Percentiles rank a stretch among this genome's conserved stretches.
Conservation (phyloP, 1,139 yeast genomes). For the Kodamaea suecica region DNA sequence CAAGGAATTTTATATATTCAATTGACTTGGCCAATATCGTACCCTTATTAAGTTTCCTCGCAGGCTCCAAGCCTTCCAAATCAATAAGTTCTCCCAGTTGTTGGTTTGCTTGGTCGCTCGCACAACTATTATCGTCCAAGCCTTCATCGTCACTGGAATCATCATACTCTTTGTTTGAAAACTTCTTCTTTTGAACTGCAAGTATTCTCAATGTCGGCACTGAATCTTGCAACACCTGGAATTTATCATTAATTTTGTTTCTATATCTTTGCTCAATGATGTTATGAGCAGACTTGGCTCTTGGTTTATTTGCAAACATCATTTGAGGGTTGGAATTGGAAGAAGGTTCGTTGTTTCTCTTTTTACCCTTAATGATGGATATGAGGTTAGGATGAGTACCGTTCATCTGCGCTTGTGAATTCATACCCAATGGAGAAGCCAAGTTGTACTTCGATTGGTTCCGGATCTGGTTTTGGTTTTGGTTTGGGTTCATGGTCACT, state of each 20-base stretch:
- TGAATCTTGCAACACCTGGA: conserved; percentile 37
- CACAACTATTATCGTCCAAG: conserved; percentile 13
- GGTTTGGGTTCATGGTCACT: neutral
- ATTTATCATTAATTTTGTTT: conserved; percentile 45
- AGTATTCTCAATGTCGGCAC: conserved; percentile 42
- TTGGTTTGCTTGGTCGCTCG: conserved; percentile 9
- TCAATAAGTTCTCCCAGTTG: conserved; percentile 19
- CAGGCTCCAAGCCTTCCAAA: conserved; percentile 46
- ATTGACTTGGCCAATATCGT: conserved; percentile 43
- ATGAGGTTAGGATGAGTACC: neutral
- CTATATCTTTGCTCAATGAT: conserved; percentile 47
- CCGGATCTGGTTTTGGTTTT: neutral
- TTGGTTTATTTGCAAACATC: conserved; percentile 11
- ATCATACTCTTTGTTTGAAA: conserved; percentile 14
- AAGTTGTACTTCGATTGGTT: neutral
- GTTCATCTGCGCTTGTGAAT: neutral
- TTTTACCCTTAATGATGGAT: neutral
- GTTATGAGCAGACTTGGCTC: conserved; percentile 39
- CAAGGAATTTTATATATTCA: conserved; percentile 44
- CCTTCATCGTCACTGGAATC: conserved; percentile 17
- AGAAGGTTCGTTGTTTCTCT: neutral
- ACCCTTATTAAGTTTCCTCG: conserved; percentile 44
- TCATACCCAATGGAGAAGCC: neutral
- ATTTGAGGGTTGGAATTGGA: neutral
- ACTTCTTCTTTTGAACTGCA: conserved; percentile 19